Conservation (phyloP, 192 early-diverging fungal genomes). For the Lobosporangium transversale region DNA sequence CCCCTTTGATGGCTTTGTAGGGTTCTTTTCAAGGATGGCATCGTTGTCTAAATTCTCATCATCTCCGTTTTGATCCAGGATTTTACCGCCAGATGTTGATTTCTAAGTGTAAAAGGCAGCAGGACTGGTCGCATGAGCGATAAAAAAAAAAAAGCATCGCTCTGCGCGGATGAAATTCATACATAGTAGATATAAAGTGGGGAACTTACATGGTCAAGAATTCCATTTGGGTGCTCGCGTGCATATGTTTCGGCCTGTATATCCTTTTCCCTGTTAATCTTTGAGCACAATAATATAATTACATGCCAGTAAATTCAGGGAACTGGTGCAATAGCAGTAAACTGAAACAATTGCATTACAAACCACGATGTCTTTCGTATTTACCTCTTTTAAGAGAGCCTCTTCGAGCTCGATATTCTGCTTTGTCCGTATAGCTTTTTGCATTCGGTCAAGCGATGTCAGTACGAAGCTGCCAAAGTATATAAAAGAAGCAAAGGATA, state of each 20-base stretch:
- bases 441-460: slow-evolving; percentile 30
- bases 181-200: no score
- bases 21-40: slow-evolving; percentile 6
- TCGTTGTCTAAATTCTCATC: slow-evolving; percentile 19
- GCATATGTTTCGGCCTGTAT: slow-evolving; percentile 37
- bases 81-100: no score
- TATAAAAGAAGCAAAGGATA: neutral
- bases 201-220: slow-evolving; percentile 24
- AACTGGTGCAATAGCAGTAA: no score
- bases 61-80: slow-evolving; percentile 20
- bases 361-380: no score
- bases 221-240: slow-evolving; percentile 34
- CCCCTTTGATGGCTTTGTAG: slow-evolving; percentile 12
- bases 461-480: slow-evolving; percentile 20
- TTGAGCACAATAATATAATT: neutral
- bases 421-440: slow-evolving; percentile 38
- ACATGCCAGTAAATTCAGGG: no score
- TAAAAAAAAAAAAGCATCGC: no score
- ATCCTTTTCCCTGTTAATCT: slow-evolving; percentile 52
- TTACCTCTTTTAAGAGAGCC: slow-evolving; percentile 40
- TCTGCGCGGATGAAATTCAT: no score
- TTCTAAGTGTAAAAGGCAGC: no score
- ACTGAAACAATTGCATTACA: no score
- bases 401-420: slow-evolving; percentile 48
- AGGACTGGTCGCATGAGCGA: no score